Base-by-base conservation (phyloP, 2,329 filamentous ascomycete genomes). In the Fusarium circinatum region DNA sequence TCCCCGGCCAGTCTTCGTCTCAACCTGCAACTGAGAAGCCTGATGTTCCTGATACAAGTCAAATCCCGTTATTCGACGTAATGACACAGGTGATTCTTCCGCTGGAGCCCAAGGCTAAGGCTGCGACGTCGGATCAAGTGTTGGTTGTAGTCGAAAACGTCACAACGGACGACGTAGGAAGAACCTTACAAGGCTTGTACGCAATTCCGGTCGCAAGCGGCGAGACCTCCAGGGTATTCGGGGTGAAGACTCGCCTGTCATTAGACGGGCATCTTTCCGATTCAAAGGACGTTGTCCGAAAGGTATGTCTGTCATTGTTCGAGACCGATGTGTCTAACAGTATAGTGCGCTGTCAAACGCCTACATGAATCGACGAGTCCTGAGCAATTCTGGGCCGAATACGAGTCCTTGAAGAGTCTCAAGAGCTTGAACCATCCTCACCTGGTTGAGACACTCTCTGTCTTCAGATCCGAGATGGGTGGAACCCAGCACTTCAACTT, bases 231-330 rank as follows among this genome's bases (percentile, higher is more conserved):
- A 18, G 9, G 11, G 47, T 49, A 13, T 49, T 49, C 10, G 22
- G 22, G 0, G 22, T 49, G 2, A 2, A 24, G 7, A 49, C 47
- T n/a, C 28, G 22, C 20, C 3, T 49, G 0, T 49, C 22, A 4
- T 1, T 49, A 0, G 13, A 32, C 3, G 4, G 10, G 0, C 10
- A 18, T 24, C 28, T 24, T n/a, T 9, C 11, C 1, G 0, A 1
- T 9, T 49, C 28, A 1, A 32, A 9, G 5, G 28, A 18, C 1
- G 47, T n/a, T 7, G 4, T 49, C 0, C 11, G 47, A 49, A 49
- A 49, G 28, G 47, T 14, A 49, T 30, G 45, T 2, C 13, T 5
- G 4, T 4, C 45, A 8, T 48, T 3, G 13, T 22, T 6, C 45
- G 4, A 48, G 3, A 3, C 0, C 4, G 1, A 4, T 48, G 9